Evolutionary conservation across 768 basidiomycete species (phyloP), one percentile per base, ranked within the genome.

Genomic region (Serendipita sp.): DNA sequence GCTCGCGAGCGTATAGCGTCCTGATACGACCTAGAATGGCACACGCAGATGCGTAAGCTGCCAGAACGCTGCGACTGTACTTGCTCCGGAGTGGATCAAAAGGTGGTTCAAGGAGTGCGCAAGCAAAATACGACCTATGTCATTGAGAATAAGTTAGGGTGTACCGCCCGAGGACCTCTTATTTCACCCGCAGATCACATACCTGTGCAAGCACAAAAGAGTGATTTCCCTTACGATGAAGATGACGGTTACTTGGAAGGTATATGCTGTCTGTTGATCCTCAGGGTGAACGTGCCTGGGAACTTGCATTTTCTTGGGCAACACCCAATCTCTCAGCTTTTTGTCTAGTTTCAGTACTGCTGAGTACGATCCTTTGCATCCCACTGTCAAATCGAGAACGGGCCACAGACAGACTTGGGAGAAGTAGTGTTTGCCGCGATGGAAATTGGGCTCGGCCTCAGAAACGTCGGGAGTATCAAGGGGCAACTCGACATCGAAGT

Each of bases 41-140:
- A 68, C 82, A 85, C 44, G 84, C 85, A 68, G 83, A 83, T 44
- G 81, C 79, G 71, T 85, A 85, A 4, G 84, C 85, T 7, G 85
- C 83, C 45, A 86, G 74, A 72, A 86, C 85, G 2, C 84, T 84
- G 2, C 83, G 81, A 4, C 82, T 83, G 68, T 83, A 86, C 64
- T 77, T 81, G 68, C 83, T 85, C 71, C 80, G 81, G 72, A 89
- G 81, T 28, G 88, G 88, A 72, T 88, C 82, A 3, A 74, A 72
- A 3, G 88, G 82, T 65, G 80, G 80, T 62, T 80, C 85, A 28
- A 79, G 77, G 41, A 89, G 78, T 2, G 86, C 87, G 70, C 86
- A 83, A 2, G 86, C 84, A 68, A 89, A 87, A 76, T 85, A 88
- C 68, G 84, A 83, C 15, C 87, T 65, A 35, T 41, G 13, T 41